Evolutionary conservation across 768 basidiomycete genomes (phyloP), one percentile per base, ranked within the genome.

Genomic region (Scleroderma citrinum): DNA sequence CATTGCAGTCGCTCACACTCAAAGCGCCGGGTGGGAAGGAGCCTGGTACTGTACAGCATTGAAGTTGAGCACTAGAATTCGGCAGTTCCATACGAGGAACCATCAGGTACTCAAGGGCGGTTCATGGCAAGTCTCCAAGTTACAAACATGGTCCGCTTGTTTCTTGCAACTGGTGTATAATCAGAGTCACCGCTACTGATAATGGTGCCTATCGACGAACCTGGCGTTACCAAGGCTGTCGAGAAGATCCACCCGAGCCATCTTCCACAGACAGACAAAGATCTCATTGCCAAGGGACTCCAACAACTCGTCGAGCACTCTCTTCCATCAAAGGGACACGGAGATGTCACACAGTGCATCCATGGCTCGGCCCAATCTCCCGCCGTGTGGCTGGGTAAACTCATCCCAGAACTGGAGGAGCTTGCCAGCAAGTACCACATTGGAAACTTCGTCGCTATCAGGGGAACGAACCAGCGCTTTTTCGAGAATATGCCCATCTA

Each of bases 401-500:
- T 80, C 29, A 69, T 83, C 6, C 81, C 81, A 1, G 77, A 80
- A n/a, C 68, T 83, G 34, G 73, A 83, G 62, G 70, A 71, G 47
- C 64, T 82, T 20, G 81, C 80, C 3, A 56, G 60, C 5, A 64
- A 71, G 23, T 76, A 77, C 51, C 82, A 84, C 48, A 66, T 77
- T 41, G 82, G 82, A 2, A 84, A 84, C 58, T 84, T 68, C 57
- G 80, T 82, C 23, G 59, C 71, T 20, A 63, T 77, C 26, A 69
- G 81, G 36, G 73, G 67, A 6, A 69, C 72, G 1, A 67, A 64
- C 7, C 69, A 80, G 59, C 74, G 73, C 58, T 71, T 82, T 50
- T 87, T 86, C 50, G 86, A 88, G 68, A 73, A 72, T 24, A 88
- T 88, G 86, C 86, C 86, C 1, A 70, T 87, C 38, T 87, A 81